Evolutionary conservation across 148 eudicot species (phyloP), one percentile per base, ranked within the genome.

Genomic region (Nepenthes mirabilis): DNA sequence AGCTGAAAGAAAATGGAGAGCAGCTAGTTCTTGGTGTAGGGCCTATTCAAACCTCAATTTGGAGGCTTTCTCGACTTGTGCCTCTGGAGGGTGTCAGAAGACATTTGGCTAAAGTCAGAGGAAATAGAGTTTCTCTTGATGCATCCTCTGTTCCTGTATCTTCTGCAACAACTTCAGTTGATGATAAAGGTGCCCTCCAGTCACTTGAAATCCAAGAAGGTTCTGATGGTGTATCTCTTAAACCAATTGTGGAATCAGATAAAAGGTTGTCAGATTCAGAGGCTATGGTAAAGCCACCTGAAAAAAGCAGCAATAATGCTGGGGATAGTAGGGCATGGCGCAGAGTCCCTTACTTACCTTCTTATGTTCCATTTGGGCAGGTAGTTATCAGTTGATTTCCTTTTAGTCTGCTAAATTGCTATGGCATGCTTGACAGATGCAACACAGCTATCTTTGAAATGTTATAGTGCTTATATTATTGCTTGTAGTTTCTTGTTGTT

Each of bases 361-460:
- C 89, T 35, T 93, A 93, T 73, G 95, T 93, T 33, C 99, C 99
- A 23, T 93, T 93, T 76, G 99, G 99, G 37, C 89, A 93, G 94
- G 99, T 93, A 83, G 32, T 6, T 12, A 23, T 52, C 55, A 32
- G 36, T 23, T 23, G 23, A 23, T 23, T 23, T 23, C 23, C 23
- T 23, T 23, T 23, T 23, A 0, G 0, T 23, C 23, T 23, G 23
- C 23, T 23, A 23, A 23, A 23, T 23, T 23, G 23, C 23, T 23
- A 23, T 23, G 23, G 23, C 23, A 23, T 23, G 23, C 23, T 23
- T 23, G 23, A 23, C 23, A 23, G 23, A 23, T 23, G 23, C 23
- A 23, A 23, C 23, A 23, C 23, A 23, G 23, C 23, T 23, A 23
- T 23, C 23, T 23, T 23, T 23, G 23, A 23, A 23, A 23, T 23